These are phyloP conservation scores for Curvularia verruculosa DNA, from an alignment of 2,329 filamentous ascomycete species.

Conservation along the genomic window DNA sequence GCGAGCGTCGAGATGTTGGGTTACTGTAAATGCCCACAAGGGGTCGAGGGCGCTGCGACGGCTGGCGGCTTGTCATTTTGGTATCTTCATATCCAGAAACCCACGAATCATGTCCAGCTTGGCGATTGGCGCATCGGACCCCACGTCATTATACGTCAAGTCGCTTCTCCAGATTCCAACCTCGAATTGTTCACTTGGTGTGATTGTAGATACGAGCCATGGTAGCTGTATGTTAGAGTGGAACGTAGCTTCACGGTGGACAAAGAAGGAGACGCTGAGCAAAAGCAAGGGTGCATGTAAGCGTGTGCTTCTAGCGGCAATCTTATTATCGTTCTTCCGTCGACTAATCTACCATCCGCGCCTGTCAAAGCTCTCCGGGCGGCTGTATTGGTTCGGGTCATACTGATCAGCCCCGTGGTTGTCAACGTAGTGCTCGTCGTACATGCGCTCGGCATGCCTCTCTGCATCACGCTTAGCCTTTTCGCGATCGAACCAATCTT, in stretches of 20 bases:
- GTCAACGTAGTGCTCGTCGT: constrained; percentile 57
- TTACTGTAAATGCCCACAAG: neutral
- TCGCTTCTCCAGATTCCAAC: neutral
- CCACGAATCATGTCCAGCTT: constrained; percentile 21
- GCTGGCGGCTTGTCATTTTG: constrained; percentile 6
- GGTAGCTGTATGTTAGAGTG: neutral
- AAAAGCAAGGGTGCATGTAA: neutral
- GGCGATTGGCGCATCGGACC: constrained; percentile 11
- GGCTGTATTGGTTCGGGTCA: constrained; percentile 52
- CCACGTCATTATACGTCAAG: constrained; percentile 12
- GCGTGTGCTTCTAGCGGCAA: constrained; percentile 5
- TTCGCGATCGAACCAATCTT: constrained; percentile 57
- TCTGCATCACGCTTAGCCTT: constrained; percentile 55
- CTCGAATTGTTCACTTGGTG: neutral
- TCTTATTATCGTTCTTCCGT: neutral
- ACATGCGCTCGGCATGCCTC: constrained; percentile 53
- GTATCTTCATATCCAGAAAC: neutral
- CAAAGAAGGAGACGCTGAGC: neutral
- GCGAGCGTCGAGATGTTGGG: neutral
- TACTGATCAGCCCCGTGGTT: constrained; percentile 53
- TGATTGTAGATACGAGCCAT: too few species aligned
- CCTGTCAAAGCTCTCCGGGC: constrained; percentile 40
- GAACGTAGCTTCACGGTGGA: neutral
- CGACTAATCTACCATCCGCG: constrained; percentile 34
- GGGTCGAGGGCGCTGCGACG: constrained; percentile 3